A percentile compares a stretch with the other conserved stretches of the same genome.
phyloP scores from a whole-genome alignment of 371 early-diverging fungal species.

The Dentiscutata heterogama region DNA sequence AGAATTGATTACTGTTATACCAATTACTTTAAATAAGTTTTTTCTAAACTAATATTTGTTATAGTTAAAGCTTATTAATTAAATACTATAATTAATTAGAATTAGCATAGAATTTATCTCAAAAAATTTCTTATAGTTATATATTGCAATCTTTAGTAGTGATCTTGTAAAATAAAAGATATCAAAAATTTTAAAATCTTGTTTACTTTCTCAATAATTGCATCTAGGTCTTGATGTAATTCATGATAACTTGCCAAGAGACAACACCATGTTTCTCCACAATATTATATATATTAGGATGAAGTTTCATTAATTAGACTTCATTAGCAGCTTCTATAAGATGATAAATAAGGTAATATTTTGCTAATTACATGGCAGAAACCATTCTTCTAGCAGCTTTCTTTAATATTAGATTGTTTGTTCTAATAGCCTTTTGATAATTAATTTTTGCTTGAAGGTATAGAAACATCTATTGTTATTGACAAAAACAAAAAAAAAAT shows the following conservation, averaged over 20 bases:
- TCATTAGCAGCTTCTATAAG: no score
- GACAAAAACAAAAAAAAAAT: no score
- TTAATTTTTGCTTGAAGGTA: no score
- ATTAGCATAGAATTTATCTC: not conserved
- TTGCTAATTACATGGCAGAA: no score
- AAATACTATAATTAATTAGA: not conserved
- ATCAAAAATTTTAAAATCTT: slow-evolving; percentile 5
- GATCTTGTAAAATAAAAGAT: not conserved
- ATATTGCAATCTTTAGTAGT: not conserved
- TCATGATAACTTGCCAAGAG: not conserved
- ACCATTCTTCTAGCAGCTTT: no score
- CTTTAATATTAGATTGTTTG: no score
- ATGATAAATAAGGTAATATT: no score
- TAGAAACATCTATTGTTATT: no score
- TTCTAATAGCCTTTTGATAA: no score
- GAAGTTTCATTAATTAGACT: no score
- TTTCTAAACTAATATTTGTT: not conserved
- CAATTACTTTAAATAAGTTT: slow-evolving; percentile 1
- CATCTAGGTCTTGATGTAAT: not conserved
- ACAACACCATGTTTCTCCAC: no score
- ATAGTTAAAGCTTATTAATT: not conserved
- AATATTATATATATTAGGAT: no score
- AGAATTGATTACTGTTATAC: not conserved
- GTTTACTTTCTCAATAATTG: slow-evolving; percentile 15
- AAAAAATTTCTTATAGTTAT: slow-evolving; percentile 25